These are phyloP conservation scores for Ampelomyces quisqualis DNA, from an alignment of 2,329 filamentous ascomycete species.

Conservation along the genomic window DNA sequence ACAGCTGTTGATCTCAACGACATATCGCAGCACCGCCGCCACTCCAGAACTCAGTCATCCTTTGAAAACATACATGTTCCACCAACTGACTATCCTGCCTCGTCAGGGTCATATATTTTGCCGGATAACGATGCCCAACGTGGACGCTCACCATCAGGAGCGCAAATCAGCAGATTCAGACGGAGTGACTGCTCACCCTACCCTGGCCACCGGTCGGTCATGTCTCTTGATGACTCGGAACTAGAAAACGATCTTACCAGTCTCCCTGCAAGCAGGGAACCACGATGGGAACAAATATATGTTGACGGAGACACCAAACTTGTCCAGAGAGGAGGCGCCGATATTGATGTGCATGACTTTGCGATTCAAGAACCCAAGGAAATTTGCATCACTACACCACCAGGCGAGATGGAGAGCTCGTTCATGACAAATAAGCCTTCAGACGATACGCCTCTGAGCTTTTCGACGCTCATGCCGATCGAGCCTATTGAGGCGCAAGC, in stretches of 20 bases:
- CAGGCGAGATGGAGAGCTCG: slow-evolving; percentile 32
- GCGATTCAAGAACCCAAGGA: slow-evolving; percentile 35
- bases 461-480: slow-evolving; percentile 26
- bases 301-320: slow-evolving; percentile 43
- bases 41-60: slow-evolving; percentile 31
- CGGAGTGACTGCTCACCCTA: slow-evolving; percentile 42
- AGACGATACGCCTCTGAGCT: slow-evolving; percentile 29
- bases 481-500: slow-evolving; percentile 10
- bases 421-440: slow-evolving; percentile 27
- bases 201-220: slow-evolving; percentile 37
- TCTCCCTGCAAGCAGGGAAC: slow-evolving; percentile 37
- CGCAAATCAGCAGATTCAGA: slow-evolving; percentile 30
- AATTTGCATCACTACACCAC: slow-evolving; percentile 40
- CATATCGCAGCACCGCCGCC: slow-evolving; percentile 38
- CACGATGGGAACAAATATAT: slow-evolving; percentile 44
- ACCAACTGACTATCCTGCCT: slow-evolving; percentile 49
- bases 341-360: slow-evolving; percentile 37
- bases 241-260: slow-evolving; percentile 40
- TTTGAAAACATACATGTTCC: slow-evolving; percentile 38
- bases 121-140: slow-evolving; percentile 24
- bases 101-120: slow-evolving; percentile 49
- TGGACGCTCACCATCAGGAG: slow-evolving; percentile 24
- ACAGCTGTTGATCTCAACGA: slow-evolving; percentile 49
- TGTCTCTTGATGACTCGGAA: slow-evolving; percentile 44
- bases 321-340: slow-evolving; percentile 35